Evolutionary conservation across 2,329 filamentous ascomycete genomes (phyloP), one percentile per base, ranked within the genome.

Genomic region (Neonectria neomacrospora): DNA sequence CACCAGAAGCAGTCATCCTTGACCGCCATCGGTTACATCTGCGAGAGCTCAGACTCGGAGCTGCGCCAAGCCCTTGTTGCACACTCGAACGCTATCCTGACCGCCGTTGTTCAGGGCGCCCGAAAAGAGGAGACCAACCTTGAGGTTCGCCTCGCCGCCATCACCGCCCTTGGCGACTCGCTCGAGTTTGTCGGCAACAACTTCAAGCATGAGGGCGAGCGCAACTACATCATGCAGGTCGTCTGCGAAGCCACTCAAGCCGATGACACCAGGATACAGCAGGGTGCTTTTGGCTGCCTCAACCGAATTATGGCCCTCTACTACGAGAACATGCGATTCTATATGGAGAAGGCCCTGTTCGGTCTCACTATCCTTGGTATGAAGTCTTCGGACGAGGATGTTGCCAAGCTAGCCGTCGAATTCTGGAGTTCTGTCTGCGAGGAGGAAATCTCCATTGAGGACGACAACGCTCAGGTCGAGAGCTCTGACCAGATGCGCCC

Each of bases 341-440:
- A 99, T 84, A 99, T 99, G 96, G 96, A 99, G 86, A 98, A 98
- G 88, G 96, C 96, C 37, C 87, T 99, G 45, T 99, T 99, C 74
- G 96, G 96, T 62, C 86, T 99, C 42, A 99, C 96, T 41, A 97
- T 99, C 67, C 90, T 97, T 78, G 96, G 96, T 71, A 99, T 99
- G 96, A 97, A 97, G 88, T 96, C 90, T 74, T 91, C 94, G 8
- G 96, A 99, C 73, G 96, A 99, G 80, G 96, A 99, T 77, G 96
- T 99, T 57, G 92, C 96, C 66, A 99, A 99, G 86, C 86, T 99
- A 60, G 96, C 96, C 39, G 94, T 99, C 70, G 96, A 99, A 79
- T 99, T 99, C 83, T 99, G 96, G 96, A 98, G 95, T 84, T 97
- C 96, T n/a, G 96, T 99, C 52, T 99, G 96, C 80, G 96, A 99